Evolutionary conservation across 345 rosid genomes (phyloP).

Genomic region (Salix brachista): DNA sequence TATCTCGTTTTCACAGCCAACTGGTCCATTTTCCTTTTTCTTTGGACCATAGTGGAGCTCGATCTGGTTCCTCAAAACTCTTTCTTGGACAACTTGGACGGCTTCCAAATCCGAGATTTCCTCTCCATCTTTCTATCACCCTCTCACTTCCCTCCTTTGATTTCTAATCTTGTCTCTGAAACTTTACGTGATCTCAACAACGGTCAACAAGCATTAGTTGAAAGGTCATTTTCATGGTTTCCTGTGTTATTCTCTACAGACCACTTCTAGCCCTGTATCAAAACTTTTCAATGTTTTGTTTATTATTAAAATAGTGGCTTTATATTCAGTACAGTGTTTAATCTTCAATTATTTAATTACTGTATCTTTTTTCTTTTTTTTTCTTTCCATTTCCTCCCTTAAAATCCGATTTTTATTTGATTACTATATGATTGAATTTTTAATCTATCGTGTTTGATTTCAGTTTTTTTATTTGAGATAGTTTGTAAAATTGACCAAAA

Average conservation of each 20-base stretch:
- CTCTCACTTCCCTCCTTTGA: background rate
- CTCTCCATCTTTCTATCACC: background rate
- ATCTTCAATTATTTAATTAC: too few species aligned
- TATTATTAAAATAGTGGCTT: too few species aligned
- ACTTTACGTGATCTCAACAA: background rate
- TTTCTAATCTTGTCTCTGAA: conserved; percentile 8
- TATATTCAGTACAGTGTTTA: too few species aligned
- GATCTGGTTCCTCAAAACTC: conserved; percentile 16
- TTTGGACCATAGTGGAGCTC: conserved; percentile 24
- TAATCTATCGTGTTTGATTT: too few species aligned
- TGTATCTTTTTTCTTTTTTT: too few species aligned
- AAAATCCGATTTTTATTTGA: too few species aligned
- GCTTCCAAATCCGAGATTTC: conserved; percentile 14
- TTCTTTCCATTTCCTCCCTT: too few species aligned
- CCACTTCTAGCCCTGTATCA: background rate
- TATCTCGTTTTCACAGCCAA: conserved; percentile 2
- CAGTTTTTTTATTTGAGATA: too few species aligned
- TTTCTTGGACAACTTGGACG: conserved; percentile 19
- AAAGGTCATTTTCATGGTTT: conserved; percentile 14
- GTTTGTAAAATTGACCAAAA: too few species aligned
- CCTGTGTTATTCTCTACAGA: background rate
- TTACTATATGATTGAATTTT: too few species aligned
- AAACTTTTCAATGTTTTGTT: too few species aligned
- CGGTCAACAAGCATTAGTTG: conserved; percentile 14
- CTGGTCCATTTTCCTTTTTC: conserved; percentile 19